Conservation (phyloP, 331 rosid genomes). For the Acacia pycnantha region DNA sequence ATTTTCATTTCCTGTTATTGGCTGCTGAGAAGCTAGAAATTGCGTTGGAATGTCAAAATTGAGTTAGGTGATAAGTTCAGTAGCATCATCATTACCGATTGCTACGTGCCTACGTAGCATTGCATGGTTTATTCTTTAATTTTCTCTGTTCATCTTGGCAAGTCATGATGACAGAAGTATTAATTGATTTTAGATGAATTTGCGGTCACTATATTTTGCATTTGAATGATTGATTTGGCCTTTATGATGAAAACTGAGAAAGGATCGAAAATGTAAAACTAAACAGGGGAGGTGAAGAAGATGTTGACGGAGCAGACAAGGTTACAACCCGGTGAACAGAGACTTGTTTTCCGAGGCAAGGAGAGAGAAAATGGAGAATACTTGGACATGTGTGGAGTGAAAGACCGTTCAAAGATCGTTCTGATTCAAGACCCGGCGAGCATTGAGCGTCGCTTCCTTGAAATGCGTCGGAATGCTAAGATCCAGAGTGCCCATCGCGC, state of each 20-base stretch:
- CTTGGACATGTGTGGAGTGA: slow-evolving; percentile 74
- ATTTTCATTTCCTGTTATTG: slow-evolving; percentile 5
- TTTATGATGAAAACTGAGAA: background rate
- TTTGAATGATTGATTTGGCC: background rate
- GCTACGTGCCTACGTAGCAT: slow-evolving; percentile 28
- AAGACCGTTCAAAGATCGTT: slow-evolving; percentile 64
- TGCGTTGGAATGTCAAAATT: background rate
- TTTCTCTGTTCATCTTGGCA: slow-evolving; percentile 1
- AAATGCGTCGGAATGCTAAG: slow-evolving; percentile 58
- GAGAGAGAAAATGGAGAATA: slow-evolving; percentile 70
- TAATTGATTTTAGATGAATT: background rate
- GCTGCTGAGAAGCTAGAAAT: slow-evolving; percentile 8
- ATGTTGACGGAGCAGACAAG: slow-evolving; percentile 55
- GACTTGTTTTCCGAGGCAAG: slow-evolving; percentile 55
- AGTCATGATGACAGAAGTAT: background rate
- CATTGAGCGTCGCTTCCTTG: slow-evolving; percentile 52
- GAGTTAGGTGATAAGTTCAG: background rate
- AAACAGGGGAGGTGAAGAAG: slow-evolving; percentile 83
- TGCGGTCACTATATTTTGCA: background rate
- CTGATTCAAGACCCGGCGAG: slow-evolving; percentile 70
- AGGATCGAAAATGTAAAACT: background rate
- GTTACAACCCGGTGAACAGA: slow-evolving; percentile 57
- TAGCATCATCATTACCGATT: background rate
- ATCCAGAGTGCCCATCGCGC: slow-evolving; percentile 69
- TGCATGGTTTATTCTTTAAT: background rate